These are phyloP conservation scores for Paxillus involutus DNA, from an alignment of 768 basidiomycete species.

Conservation along the genomic window DNA sequence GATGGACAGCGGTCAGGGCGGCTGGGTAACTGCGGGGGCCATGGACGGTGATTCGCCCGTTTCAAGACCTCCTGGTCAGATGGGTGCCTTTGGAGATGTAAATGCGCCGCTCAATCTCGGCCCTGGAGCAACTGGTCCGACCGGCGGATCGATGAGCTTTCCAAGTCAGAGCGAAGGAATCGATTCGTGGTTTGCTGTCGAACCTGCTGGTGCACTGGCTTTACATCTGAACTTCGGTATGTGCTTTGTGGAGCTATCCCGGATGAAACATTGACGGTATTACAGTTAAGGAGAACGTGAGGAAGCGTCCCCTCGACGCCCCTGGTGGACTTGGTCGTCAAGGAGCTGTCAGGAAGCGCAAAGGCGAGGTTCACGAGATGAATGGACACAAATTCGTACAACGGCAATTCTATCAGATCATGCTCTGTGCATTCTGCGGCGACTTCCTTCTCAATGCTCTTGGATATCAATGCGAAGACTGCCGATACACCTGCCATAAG, in stretches of 20 bases:
- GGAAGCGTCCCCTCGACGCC: conserved; percentile 92
- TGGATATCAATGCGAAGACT: conserved; percentile 99
- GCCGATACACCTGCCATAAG: conserved; percentile 98
- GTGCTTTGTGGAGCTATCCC: conserved; percentile 28
- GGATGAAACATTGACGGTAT: conserved; percentile 2
- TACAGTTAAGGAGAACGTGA: conserved; percentile 95
- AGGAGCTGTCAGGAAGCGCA: conserved; percentile 96
- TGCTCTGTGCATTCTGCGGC: conserved; percentile 96
- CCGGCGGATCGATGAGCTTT: conserved; percentile 26
- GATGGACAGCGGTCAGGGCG: conserved; percentile 81
- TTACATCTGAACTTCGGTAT: conserved; percentile 89
- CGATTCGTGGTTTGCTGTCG: conserved; percentile 96
- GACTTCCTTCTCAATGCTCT: conserved; percentile 96
- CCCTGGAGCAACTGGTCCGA: conserved; percentile 28
- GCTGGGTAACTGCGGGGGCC: conserved; percentile 94
- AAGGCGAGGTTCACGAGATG: conserved; percentile 98
- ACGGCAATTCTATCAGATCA: conserved; percentile 97
- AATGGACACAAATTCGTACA: conserved; percentile 99
- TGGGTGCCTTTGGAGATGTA: conserved; percentile 47
- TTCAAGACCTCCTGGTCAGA: conserved; percentile 48
- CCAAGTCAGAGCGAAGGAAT: conserved; percentile 67
- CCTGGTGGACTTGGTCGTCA: conserved; percentile 93
- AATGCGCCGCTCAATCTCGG: conserved; percentile 40
- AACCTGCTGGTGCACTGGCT: conserved; percentile 92
- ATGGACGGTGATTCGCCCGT: conserved; percentile 65